Evolutionary conservation across 306 rosid genomes (phyloP).

Genomic region (Ochetophila trinervis): DNA sequence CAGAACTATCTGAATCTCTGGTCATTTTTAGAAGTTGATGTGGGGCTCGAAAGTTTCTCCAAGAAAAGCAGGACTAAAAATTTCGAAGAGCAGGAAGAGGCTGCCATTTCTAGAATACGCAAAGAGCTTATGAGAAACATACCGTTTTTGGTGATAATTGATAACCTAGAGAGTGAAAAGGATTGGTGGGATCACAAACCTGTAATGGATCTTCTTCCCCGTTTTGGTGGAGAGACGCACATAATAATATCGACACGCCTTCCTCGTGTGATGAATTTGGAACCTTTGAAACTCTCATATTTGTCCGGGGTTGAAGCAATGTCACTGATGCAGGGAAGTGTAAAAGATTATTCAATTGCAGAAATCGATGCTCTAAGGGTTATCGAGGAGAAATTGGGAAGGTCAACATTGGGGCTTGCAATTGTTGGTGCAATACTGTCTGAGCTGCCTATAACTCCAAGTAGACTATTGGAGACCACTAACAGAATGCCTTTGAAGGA

Average conservation of each 20-base stretch:
- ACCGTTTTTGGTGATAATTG: slow-evolving; percentile 76
- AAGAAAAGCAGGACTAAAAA: slow-evolving; percentile 55
- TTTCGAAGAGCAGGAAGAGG: slow-evolving; percentile 80
- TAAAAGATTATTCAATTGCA: slow-evolving; percentile 54
- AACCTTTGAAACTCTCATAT: slow-evolving; percentile 75
- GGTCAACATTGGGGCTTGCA: slow-evolving; percentile 72
- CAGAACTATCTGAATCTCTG: slow-evolving; percentile 76
- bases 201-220: slow-evolving; percentile 93
- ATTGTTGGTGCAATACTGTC: slow-evolving; percentile 71
- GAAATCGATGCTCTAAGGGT: slow-evolving; percentile 77
- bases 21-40: slow-evolving; percentile 77
- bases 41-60: slow-evolving; percentile 63
- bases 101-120: slow-evolving; percentile 70
- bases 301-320: slow-evolving; percentile 80
- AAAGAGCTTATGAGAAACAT: slow-evolving; percentile 82
- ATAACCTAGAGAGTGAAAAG: slow-evolving; percentile 82
- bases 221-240: slow-evolving; percentile 83
- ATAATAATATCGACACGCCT: slow-evolving; percentile 75
- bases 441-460: slow-evolving; percentile 80
- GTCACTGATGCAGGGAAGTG: slow-evolving; percentile 66
- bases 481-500: slow-evolving; percentile 84
- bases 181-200: slow-evolving; percentile 95
- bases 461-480: slow-evolving; percentile 69
- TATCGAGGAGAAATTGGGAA: slow-evolving; percentile 73
- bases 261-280: slow-evolving; percentile 71